Evolutionary conservation across 1,139 yeast species (phyloP).

Genomic region (Zhuliangozyma blackwelliae): DNA sequence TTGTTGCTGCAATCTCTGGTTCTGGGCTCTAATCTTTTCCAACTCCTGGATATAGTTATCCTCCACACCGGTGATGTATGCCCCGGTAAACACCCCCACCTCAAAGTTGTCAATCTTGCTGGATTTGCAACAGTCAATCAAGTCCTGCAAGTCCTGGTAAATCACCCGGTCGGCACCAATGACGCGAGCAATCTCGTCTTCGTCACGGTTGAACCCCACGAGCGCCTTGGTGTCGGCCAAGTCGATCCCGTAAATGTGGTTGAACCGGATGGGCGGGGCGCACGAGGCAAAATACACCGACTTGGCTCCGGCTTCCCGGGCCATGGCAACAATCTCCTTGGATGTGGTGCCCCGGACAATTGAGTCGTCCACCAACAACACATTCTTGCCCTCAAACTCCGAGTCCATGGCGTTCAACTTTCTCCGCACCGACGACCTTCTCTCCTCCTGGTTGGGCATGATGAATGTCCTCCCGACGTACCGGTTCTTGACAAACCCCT

Average conservation of each 20-base stretch:
- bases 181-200: constrained; percentile 67
- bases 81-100: constrained; percentile 96
- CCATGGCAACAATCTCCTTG: constrained; percentile 94
- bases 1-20: constrained; percentile 55
- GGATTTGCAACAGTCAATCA: constrained; percentile 71
- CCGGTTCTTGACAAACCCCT: constrained; percentile 94
- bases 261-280: constrained; percentile 93
- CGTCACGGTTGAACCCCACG: constrained; percentile 78
- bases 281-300: constrained; percentile 93
- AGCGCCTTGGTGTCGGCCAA: constrained; percentile 92
- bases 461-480: constrained; percentile 97
- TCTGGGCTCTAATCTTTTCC: constrained; percentile 78
- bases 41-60: constrained; percentile 76
- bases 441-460: constrained; percentile 96
- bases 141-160: constrained; percentile 80
- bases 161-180: constrained; percentile 91
- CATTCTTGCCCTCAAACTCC: constrained; percentile 82
- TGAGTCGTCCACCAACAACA: constrained; percentile 93
- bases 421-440: constrained; percentile 90
- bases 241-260: constrained; percentile 96
- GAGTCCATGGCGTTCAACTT: constrained; percentile 94
- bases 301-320: constrained; percentile 94
- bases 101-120: constrained; percentile 61
- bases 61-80: constrained; percentile 89
- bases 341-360: constrained; percentile 98